phyloP scores from a whole-genome alignment of 768 basidiomycete genomes.

The Saitozyma sp. region DNA sequence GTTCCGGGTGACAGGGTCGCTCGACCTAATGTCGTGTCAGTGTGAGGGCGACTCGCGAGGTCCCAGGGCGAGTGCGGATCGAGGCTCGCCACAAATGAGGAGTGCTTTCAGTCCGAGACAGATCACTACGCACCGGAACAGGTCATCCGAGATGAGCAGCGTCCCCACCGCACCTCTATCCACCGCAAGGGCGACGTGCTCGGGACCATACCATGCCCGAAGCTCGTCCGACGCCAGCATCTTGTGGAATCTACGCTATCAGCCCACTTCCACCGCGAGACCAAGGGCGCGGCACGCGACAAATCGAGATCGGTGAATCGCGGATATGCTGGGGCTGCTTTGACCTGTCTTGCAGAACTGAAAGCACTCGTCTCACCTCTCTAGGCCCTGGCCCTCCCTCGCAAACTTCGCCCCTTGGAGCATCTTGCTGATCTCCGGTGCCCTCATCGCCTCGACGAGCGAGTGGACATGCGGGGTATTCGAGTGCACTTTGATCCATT shows the following conservation, averaged over 20 bases:
- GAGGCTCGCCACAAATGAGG: too few species aligned
- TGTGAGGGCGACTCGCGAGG: neutral
- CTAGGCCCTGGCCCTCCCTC: constrained; percentile 83
- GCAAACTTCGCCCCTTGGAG: constrained; percentile 78
- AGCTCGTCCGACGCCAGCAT: constrained; percentile 93
- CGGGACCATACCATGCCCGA: constrained; percentile 97
- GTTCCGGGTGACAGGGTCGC: constrained; percentile 73
- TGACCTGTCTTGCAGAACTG: constrained; percentile 5
- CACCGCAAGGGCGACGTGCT: constrained; percentile 86
- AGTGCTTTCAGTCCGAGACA: neutral
- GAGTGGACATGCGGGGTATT: constrained; percentile 95
- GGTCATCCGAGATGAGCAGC: constrained; percentile 87
- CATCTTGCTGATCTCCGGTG: constrained; percentile 72
- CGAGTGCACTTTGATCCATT: constrained; percentile 86
- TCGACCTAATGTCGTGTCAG: constrained; percentile 61
- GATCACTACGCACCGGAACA: constrained; percentile 71
- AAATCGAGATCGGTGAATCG: too few species aligned
- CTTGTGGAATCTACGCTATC: constrained; percentile 81
- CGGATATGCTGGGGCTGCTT: neutral
- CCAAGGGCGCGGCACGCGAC: neutral
- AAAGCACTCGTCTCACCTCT: constrained; percentile 63
- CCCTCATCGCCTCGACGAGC: constrained; percentile 87
- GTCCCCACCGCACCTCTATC: constrained; percentile 93
- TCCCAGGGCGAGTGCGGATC: neutral
- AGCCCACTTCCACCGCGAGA: neutral